These are phyloP conservation scores for Letharia columbiana DNA, from an alignment of 495 filamentous ascomycete genomes.

Conservation along the genomic window DNA sequence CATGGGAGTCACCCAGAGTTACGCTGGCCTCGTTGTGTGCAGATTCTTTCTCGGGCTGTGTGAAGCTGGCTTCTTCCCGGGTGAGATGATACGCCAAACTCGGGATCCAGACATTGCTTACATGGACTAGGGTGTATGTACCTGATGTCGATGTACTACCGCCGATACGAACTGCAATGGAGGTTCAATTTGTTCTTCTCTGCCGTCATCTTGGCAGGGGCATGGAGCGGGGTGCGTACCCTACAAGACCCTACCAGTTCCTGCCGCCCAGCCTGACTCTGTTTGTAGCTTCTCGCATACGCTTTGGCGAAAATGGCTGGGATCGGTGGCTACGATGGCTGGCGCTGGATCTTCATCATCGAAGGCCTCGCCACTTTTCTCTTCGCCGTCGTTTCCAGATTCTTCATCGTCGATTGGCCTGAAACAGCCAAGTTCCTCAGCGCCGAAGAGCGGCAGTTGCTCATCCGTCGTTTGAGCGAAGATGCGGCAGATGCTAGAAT, in stretches of 20 bases:
- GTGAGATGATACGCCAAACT: conserved; percentile 25
- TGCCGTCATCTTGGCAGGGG: conserved; percentile 48
- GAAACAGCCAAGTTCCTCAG: conserved; percentile 43
- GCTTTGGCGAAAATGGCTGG: conserved; percentile 49
- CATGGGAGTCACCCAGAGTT: conserved; percentile 48
- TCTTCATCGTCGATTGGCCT: conserved; percentile 51
- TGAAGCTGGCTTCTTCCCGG: conserved; percentile 52
- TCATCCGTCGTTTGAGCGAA: conserved; percentile 35
- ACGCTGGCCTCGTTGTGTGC: conserved; percentile 47
- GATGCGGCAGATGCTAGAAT: conserved; percentile 41
- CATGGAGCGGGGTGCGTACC: conserved; percentile 46
- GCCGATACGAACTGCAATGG: conserved; percentile 51
- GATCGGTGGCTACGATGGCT: conserved; percentile 37
- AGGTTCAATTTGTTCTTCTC: conserved; percentile 52
- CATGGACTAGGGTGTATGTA: conserved; percentile 35
- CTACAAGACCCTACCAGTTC: neutral
- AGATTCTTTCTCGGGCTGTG: conserved; percentile 52
- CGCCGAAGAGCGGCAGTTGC: conserved; percentile 36
- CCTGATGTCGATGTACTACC: conserved; percentile 55
- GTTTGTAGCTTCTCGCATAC: conserved; percentile 47
- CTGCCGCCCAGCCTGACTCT: conserved; percentile 5
- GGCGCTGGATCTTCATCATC: conserved; percentile 64
- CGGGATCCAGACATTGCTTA: neutral
- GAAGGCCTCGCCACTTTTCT: conserved; percentile 48
- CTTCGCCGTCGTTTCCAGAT: conserved; percentile 39